phyloP scores from a whole-genome alignment of 495 filamentous ascomycete species.

The Neurospora africana region DNA sequence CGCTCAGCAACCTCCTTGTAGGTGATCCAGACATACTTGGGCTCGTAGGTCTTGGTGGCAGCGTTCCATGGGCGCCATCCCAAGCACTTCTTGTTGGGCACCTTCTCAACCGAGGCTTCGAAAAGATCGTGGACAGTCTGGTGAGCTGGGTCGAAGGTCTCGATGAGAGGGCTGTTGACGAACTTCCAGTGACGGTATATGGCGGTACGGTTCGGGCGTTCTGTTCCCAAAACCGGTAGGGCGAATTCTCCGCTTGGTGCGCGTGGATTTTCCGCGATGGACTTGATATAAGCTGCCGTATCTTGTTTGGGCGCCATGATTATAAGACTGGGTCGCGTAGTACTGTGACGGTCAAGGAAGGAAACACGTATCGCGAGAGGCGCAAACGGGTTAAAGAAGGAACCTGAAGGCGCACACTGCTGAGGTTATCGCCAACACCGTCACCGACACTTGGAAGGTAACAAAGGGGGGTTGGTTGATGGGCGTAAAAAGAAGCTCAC shows the following conservation, averaged over 20 bases:
- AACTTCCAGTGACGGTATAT: conserved; percentile 80
- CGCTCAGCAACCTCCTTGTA: conserved; percentile 72
- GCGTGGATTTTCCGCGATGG: conserved; percentile 35
- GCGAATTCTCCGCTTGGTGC: too few species aligned
- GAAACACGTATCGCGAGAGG: neutral
- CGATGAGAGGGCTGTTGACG: conserved; percentile 56
- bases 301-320: conserved; percentile 28
- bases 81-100: conserved; percentile 58
- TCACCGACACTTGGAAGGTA: conserved; percentile 1
- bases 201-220: conserved; percentile 58
- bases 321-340: neutral
- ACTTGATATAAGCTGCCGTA: conserved; percentile 26
- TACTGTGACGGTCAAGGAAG: conserved; percentile 1
- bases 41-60: conserved; percentile 61
- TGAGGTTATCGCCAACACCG: conserved; percentile 2
- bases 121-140: conserved; percentile 74
- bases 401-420: neutral
- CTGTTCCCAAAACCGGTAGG: conserved; percentile 61
- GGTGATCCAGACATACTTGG: conserved; percentile 69
- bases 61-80: conserved; percentile 76
- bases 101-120: conserved; percentile 48
- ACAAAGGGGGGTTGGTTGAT: conserved; percentile 1
- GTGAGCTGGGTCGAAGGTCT: conserved; percentile 62
- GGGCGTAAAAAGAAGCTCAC: neutral
- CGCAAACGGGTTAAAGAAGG: neutral